Base-by-base conservation (phyloP, 2,329 filamentous ascomycete genomes). In the Phaeoacremonium minimum region DNA sequence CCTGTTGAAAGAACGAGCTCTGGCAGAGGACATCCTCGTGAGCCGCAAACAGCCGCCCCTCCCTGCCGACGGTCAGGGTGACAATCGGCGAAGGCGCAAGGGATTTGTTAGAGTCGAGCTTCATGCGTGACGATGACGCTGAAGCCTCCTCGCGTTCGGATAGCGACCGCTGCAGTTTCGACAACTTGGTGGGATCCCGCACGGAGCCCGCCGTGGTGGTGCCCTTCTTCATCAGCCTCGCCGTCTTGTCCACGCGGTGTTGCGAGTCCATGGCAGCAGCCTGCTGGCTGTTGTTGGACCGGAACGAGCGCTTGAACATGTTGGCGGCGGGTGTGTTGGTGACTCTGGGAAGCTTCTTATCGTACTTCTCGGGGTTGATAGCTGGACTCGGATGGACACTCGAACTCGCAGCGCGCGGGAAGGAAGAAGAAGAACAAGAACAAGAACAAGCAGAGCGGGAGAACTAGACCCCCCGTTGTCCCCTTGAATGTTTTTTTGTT, bases 271-370 rank as follows among this genome's bases (percentile, higher is more conserved):
- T 55, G 22, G 51, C 36, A 33, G 38, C 46, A 44, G 53, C 49
- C 51, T 53, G 46, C 46, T 56, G 52, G 53, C 56, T 49, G 61
- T 91, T 84, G 64, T 83, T 84, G 51, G 84, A 83, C 63, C 82
- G 75, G 69, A 93, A 90, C 57, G 89, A 90, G 62, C 87, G 87
- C 71, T 89, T 94, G 75, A 95, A 95, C 87, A 95, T 95, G 64
- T 60, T 72, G 69, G 58, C 35, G 37, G 35, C 35, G 34, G 40
- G 15, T 36, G 18, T 37, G n/a, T 28, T 33, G 31, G 30, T 26
- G n/a, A n/a, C n/a, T 29, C 32, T 38, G 40, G 38, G 16, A 18
- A 19, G 19, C 36, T 19, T 36, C 35, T 26, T 33, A 31, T 28
- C 38, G 38, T 37, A 43, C 18, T 30, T 36, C 29, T 28, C 35